Evolutionary conservation across 1,284 basidiomycete species (phyloP).

Genomic region (Amylostereum chailletii): DNA sequence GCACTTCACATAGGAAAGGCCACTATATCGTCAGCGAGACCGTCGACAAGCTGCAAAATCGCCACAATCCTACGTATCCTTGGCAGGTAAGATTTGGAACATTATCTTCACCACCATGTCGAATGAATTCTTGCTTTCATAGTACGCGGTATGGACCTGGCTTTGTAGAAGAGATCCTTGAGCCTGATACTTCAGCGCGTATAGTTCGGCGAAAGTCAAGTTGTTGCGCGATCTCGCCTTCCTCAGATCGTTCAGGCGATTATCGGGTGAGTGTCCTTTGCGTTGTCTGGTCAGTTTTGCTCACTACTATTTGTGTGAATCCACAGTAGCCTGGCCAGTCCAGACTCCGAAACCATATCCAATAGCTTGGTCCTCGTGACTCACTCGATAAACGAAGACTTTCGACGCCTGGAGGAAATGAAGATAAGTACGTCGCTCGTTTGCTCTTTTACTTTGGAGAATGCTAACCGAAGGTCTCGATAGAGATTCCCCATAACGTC

Average conservation of each 20-base stretch:
- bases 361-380: conserved; percentile 74
- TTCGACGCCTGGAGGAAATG: conserved; percentile 62
- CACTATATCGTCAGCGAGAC: conserved; percentile 77
- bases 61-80: conserved; percentile 48
- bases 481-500: conserved; percentile 69
- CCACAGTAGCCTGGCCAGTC: conserved; percentile 61
- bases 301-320: background rate
- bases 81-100: conserved; percentile 50
- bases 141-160: conserved; percentile 57
- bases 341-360: conserved; percentile 65
- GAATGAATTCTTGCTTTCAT: conserved; percentile 15
- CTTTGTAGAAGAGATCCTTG: conserved; percentile 8
- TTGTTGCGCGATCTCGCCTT: conserved; percentile 58
- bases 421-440: conserved; percentile 51
- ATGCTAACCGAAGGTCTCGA: background rate
- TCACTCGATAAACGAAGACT: conserved; percentile 48
- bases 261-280: conserved; percentile 42
- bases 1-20: conserved; percentile 45
- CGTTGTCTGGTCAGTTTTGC: too few relatives aligned
- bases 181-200: conserved; percentile 18
- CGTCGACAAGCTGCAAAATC: conserved; percentile 62
- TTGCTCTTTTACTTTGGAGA: conserved; percentile 14
- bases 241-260: conserved; percentile 68
- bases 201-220: conserved; percentile 73
- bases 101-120: conserved; percentile 9